phyloP scores from a whole-genome alignment of 2,329 filamentous ascomycete genomes.

The Gremmenia infestans region DNA sequence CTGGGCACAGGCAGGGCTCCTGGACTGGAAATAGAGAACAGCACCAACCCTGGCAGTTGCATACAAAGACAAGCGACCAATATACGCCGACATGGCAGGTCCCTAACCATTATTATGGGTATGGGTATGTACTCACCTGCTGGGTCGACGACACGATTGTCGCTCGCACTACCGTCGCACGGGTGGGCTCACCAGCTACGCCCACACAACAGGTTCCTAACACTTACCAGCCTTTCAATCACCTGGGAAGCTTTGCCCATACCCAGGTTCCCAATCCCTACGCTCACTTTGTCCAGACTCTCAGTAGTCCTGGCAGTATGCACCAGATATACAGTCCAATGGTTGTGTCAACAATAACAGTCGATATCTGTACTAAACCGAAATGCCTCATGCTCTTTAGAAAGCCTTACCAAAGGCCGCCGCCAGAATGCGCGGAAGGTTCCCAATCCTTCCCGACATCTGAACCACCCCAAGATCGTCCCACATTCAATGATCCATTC shows the following conservation, averaged over 20 bases:
- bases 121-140: background rate
- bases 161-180: no score
- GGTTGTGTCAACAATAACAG: background rate
- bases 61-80: conserved; percentile 14
- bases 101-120: no score
- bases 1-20: conserved; percentile 14
- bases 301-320: background rate
- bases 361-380: background rate
- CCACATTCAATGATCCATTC: conserved; percentile 10
- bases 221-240: background rate
- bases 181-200: background rate
- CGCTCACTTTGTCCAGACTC: background rate
- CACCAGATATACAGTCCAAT: background rate
- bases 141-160: no score
- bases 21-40: background rate
- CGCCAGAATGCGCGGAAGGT: conserved; percentile 36
- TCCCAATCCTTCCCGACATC: conserved; percentile 29
- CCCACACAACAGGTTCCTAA: background rate
- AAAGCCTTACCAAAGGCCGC: conserved; percentile 17
- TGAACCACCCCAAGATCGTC: background rate
- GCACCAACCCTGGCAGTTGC: conserved; percentile 27
- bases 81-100: background rate
- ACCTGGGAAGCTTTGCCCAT: background rate
- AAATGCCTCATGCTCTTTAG: conserved; percentile 6
- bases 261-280: background rate